Conservation (phyloP, 257 asterid genomes). For the Primulina huaijiensis region DNA sequence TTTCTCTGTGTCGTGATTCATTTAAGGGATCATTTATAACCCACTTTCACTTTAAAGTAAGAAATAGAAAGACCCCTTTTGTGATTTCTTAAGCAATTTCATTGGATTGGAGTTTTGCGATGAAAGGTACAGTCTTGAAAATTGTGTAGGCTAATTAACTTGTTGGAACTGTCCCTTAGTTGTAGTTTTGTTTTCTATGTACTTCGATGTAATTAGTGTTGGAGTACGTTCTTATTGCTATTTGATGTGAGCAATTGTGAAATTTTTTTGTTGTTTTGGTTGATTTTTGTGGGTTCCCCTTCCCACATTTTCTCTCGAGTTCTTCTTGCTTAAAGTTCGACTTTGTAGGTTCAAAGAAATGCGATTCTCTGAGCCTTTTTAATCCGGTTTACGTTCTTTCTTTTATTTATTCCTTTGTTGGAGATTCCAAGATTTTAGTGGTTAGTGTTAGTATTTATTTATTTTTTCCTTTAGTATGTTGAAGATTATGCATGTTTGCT, state of each 20-base stretch:
- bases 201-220: background rate
- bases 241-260: conserved; percentile 18
- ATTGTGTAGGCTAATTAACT: background rate
- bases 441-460: background rate
- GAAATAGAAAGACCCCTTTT: conserved; percentile 18
- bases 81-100: conserved; percentile 6
- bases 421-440: background rate
- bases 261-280: background rate
- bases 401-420: background rate
- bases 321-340: background rate
- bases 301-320: background rate
- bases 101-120: conserved; percentile 6
- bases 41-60: conserved; percentile 4
- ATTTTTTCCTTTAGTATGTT: conserved; percentile 2
- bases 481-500: conserved; percentile 17
- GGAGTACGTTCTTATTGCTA: conserved; percentile 11
- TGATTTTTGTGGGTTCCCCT: conserved; percentile 16
- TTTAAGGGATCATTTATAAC: background rate
- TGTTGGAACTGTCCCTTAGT: conserved; percentile 4
- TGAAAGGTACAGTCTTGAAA: conserved; percentile 29
- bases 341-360: conserved; percentile 12
- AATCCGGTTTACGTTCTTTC: background rate
- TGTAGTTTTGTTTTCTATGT: conserved; percentile 1
- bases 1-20: background rate
- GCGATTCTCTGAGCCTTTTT: conserved; percentile 14